Conservation (phyloP, 257 asterid genomes). For the Coffea eugenioides region DNA sequence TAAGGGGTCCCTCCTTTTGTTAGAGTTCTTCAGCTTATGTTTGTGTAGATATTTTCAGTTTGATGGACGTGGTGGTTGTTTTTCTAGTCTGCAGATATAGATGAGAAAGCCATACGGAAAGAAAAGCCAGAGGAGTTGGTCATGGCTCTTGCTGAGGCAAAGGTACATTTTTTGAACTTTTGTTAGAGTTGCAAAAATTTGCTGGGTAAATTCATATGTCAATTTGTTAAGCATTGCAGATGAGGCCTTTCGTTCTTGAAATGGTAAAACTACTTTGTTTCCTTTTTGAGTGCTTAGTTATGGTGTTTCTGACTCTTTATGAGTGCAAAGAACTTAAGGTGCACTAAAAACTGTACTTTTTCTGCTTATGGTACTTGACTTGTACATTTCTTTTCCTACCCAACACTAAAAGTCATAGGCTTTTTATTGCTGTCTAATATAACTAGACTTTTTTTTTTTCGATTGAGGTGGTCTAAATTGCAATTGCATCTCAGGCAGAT, state of each 20-base stretch:
- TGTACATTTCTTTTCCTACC: background rate
- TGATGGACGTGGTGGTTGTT: background rate
- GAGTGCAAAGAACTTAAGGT: background rate
- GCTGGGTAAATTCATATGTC: background rate
- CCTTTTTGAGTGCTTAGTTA: background rate
- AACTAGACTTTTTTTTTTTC: constrained; percentile 2
- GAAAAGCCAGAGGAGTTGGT: constrained; percentile 94
- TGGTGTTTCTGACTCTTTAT: background rate
- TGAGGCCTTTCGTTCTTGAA: background rate
- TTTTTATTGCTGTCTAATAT: constrained; percentile 8
- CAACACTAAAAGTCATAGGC: background rate
- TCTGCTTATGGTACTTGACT: background rate
- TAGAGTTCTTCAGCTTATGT: background rate
- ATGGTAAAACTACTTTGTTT: background rate
- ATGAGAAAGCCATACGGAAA: constrained; percentile 81
- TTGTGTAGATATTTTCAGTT: background rate
- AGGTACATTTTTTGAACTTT: constrained; percentile 37
- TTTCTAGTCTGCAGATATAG: constrained; percentile 84
- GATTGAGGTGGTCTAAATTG: constrained; percentile 21
- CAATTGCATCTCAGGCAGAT: constrained; percentile 64
- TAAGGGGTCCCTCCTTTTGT: too few relatives aligned
- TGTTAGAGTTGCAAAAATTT: background rate
- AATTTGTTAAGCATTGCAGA: background rate
- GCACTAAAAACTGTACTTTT: background rate
- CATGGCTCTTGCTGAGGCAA: constrained; percentile 87